Evolutionary conservation across 345 rosid genomes (phyloP), one percentile per base, ranked within the genome.

Genomic region (Trapa incisa): DNA sequence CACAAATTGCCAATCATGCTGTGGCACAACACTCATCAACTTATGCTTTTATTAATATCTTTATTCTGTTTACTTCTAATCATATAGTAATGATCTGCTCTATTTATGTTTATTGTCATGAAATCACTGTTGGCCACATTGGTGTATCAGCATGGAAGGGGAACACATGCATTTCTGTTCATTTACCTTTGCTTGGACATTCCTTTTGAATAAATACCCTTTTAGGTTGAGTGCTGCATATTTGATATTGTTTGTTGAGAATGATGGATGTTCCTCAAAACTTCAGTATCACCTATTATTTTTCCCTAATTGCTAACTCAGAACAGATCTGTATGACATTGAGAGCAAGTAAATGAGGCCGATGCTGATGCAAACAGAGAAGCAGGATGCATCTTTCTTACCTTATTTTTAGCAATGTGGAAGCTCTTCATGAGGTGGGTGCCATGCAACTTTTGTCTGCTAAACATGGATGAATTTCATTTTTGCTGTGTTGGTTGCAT

Each of bases 321-420:
- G 62, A 32, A 33, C 62, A 3, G 62, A 58, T 58, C 37, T 32
- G 5, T 33, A 58, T 6, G 37, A 58, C 5, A 7, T 33, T 15
- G 62, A 58, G 37, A 58, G 62, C 62, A 58, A 58, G 62, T 58
- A 16, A 58, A 58, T 58, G 10, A 53, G 62, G 62, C 62, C 0
- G 37, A 10, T 11, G 4, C 8, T 8, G 29, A 8, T 10, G 1
- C 22, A 5, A 11, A 22, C 12, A n/a, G 29, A 56, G 36, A 6
- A 45, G 12, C 47, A 1, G 37, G 16, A 58, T 32, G 62, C 38
- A 58, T 11, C 15, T 58, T 33, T 32, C 35, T 56, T 5, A 22
- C 61, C 5, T 33, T n/a, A 29, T 3, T 56, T 58, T 58, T 4
- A 33, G 56, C 5, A 9, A 7, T 29, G 4, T 35, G 62, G 38